These are phyloP conservation scores for Penicillium coprophilum DNA, from an alignment of 495 filamentous ascomycete species.

Conservation along the genomic window DNA sequence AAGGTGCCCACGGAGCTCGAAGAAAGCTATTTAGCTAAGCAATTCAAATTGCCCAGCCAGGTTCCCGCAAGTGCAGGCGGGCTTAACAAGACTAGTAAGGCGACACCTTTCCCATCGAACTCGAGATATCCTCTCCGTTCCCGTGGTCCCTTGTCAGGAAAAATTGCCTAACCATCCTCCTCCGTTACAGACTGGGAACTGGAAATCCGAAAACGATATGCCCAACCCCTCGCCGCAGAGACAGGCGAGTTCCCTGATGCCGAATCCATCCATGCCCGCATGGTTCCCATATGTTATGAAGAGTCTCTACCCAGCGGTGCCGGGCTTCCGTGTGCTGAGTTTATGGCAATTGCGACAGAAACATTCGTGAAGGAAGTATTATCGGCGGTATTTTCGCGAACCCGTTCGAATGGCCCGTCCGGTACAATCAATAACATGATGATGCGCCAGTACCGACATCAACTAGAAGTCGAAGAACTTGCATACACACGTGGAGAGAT, in stretches of 20 bases:
- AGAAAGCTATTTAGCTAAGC: conserved; percentile 67
- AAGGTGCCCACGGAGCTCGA: conserved; percentile 61
- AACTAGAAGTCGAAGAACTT: conserved; percentile 71
- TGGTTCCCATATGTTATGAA: conserved; percentile 94
- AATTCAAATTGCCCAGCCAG: conserved; percentile 65
- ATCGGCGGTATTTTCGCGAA: conserved; percentile 72
- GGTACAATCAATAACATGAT: conserved; percentile 69
- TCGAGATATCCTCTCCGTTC: conserved; percentile 11
- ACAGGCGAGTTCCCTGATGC: conserved; percentile 90
- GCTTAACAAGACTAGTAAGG: conserved; percentile 83
- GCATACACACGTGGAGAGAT: conserved; percentile 66
- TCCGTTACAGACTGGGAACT: conserved; percentile 70
- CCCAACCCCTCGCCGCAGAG: conserved; percentile 80
- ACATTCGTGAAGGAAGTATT: conserved; percentile 89
- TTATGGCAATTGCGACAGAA: conserved; percentile 88
- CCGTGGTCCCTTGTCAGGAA: conserved; percentile 1
- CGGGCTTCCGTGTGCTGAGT: conserved; percentile 69
- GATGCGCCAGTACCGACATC: conserved; percentile 72
- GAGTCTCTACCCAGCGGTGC: conserved; percentile 77
- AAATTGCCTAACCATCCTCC: conserved; percentile 22
- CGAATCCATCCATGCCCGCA: conserved; percentile 74
- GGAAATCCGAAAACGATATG: conserved; percentile 90
- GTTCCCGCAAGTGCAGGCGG: conserved; percentile 81
- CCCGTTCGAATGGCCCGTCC: conserved; percentile 74
- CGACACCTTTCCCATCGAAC: conserved; percentile 12